Evolutionary conservation across 345 rosid species (phyloP), one percentile per base, ranked within the genome.

Genomic region (Melastoma malabathricum): DNA sequence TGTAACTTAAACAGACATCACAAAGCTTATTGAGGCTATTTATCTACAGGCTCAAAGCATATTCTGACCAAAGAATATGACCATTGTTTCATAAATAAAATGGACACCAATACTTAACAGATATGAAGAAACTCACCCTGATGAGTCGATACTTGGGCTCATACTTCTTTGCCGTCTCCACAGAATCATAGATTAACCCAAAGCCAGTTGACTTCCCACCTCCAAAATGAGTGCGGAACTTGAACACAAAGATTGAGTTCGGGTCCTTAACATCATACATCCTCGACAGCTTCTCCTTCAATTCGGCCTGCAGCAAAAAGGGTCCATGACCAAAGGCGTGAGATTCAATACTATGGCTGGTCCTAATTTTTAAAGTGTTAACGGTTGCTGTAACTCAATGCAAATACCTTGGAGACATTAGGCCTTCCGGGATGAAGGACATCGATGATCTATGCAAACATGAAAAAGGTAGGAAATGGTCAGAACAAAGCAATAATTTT

Each of bases 141-240:
- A 92, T 83, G 14, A 92, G 90, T 60, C 99, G 76, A 79, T 88
- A 88, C 58, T 92, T 92, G 46, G 99, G 99, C 63, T 92, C 97
- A 10, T 66, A 92, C 61, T 88, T 92, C 84, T 92, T 92, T 0
- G 99, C 99, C 51, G 64, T 82, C 56, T 88, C 97, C 16, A 88
- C 90, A 10, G 77, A 54, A 45, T 92, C 99, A 27, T 92, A 92
- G 31, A 92, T 92, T 78, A 92, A 71, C 34, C 99, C 99, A 60
- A 92, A 92, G 0, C 99, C 99, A 0, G 97, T 84, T 12, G 99
- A 92, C 66, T 92, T 92, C 18, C 99, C 99, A 57, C 99, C 99
- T 56, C 99, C 99, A 69, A 92, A 92, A 51, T 83, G 89, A 25
- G 99, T 92, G 61, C 95, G 71, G 74, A 92, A 92, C 79, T 92